phyloP scores from a whole-genome alignment of 257 asterid species.

The Solanum arcanum region DNA sequence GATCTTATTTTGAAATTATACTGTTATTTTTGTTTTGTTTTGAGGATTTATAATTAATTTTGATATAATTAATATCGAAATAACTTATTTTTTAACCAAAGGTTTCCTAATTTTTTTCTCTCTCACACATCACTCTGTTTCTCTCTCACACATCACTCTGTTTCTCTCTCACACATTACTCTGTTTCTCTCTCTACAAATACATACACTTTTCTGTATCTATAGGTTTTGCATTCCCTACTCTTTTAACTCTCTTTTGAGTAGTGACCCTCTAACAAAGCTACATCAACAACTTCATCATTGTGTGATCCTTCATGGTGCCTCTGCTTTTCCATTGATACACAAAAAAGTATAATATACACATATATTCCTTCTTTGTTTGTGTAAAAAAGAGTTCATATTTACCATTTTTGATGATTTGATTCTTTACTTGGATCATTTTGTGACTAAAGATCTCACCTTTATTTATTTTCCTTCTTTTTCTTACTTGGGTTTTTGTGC shows the following conservation, averaged over 20 bases:
- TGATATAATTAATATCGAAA: too few species aligned
- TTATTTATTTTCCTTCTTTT: neutral
- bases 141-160: too few species aligned
- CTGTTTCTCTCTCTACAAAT: neutral
- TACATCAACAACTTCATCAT: neutral
- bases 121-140: too few species aligned
- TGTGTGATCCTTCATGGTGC: slow-evolving; percentile 1
- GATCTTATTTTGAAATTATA: too few species aligned
- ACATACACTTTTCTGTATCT: neutral
- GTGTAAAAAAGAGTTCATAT: neutral
- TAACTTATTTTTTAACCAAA: neutral
- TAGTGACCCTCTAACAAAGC: neutral
- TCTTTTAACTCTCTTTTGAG: neutral
- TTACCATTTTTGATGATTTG: neutral
- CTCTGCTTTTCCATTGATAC: neutral
- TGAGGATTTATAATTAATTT: too few species aligned
- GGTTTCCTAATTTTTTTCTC: neutral
- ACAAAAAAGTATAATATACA: neutral
- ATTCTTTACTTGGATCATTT: slow-evolving; percentile 30
- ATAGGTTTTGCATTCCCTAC: neutral
- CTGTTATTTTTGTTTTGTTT: too few species aligned
- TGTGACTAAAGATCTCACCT: slow-evolving; percentile 30
- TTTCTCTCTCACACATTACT: neutral
- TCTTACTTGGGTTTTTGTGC: neutral
- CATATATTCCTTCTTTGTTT: neutral